Percentiles rank a stretch among this genome's conserved stretches.
phyloP scores from a whole-genome alignment of 768 basidiomycete species.

The Amanita molliuscula region DNA sequence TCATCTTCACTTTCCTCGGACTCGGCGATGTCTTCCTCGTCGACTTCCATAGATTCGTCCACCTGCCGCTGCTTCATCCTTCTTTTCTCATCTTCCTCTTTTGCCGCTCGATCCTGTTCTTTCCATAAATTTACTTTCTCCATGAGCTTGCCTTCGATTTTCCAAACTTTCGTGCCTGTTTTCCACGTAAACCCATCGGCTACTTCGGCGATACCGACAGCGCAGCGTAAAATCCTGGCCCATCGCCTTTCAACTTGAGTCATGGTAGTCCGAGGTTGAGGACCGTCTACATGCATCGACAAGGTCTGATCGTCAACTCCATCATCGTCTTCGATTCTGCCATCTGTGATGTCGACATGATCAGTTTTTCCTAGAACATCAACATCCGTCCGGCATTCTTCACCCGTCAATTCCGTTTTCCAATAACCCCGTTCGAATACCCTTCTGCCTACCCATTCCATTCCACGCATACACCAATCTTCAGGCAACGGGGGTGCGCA shows the following conservation, averaged over 20 bases:
- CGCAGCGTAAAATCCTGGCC: conserved; percentile 65
- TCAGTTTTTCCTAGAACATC: conserved; percentile 68
- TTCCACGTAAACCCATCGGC: conserved; percentile 73
- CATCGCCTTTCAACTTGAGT: conserved; percentile 51
- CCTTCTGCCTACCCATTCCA: conserved; percentile 90
- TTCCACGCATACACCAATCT: conserved; percentile 92
- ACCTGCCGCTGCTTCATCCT: conserved; percentile 50
- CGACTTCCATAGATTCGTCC: conserved; percentile 67
- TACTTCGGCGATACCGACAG: conserved; percentile 50
- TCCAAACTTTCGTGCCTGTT: conserved; percentile 50
- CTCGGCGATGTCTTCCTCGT: conserved; percentile 35
- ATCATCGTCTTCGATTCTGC: conserved; percentile 73
- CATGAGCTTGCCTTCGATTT: conserved; percentile 50
- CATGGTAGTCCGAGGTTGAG: conserved; percentile 11
- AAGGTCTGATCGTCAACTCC: conserved; percentile 28
- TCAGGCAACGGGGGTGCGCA: conserved; percentile 72
- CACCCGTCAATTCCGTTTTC: conserved; percentile 45
- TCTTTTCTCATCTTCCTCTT: conserved; percentile 58
- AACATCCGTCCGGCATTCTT: conserved; percentile 57
- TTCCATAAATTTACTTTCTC: conserved; percentile 64
- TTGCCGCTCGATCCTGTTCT: conserved; percentile 57
- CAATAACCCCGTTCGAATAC: conserved; percentile 94
- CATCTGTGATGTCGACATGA: conserved; percentile 51
- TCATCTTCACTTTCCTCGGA: conserved; percentile 40
- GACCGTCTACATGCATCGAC: conserved; percentile 13